Base-by-base conservation (phyloP, 2,329 filamentous ascomycete genomes). In the Didymosphaeria variabile region DNA sequence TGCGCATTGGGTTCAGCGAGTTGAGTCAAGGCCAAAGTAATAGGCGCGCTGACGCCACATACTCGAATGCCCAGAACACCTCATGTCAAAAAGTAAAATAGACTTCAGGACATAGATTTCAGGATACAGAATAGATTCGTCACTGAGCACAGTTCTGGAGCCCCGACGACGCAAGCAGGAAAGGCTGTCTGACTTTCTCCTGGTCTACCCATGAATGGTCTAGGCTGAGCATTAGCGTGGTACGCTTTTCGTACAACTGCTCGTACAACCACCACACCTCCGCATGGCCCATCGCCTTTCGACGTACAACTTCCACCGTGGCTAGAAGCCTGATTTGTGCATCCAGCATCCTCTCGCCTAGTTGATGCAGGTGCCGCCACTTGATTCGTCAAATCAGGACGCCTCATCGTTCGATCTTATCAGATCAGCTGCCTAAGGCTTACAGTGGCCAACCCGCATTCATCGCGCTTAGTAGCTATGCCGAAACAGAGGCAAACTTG, bases 401-500 rank as follows among this genome's bases (percentile, higher is more conserved):
- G n/a, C 23, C 34, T 6, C 10, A 6, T 54, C 13, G 23, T 54
- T 29, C 36, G n/a, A n/a, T 42, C n/a, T 13, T 26, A 42, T 19
- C n/a, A 42, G 23, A 29, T 36, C 26, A 19, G 15, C 23, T 31
- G 7, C 19, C 21, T n/a, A 44, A 31, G 19, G 23, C 34, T 44
- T 42, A 29, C 29, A 29, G 21, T n/a, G 29, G 17, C 17, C 36
- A 12, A 31, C n/a, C 21, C 23, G 23, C 4, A 7, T 42, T 23
- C n/a, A 44, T 12, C 23, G 29, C 42, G 42, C 31, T n/a, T 34
- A 46, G 53, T 21, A 34, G 53, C 19, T 47, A 76, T 76, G 73
- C 73, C 74, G 31, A 76, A 77, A 58, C 61, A 68, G 47, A 65
- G 74, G 26, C 64, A 69, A 54, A 77, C 74, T 15, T 77, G 74